Conservation (phyloP, 352 stramenopile species). For the Proteromonas lacertae region DNA sequence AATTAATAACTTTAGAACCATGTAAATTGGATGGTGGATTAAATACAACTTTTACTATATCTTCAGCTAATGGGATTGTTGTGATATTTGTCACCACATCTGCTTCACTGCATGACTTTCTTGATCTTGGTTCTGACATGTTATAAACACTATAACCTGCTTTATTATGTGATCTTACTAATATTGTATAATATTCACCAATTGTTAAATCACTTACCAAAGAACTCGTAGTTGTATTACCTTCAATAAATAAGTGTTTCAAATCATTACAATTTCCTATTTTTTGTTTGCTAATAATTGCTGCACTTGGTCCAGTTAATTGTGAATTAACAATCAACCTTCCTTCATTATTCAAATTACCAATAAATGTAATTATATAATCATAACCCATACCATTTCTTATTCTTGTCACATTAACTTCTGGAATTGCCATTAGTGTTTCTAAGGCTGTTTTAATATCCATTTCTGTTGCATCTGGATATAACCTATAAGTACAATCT, state of each 20-base stretch:
- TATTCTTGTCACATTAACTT: slow-evolving; percentile 34
- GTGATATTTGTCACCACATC: slow-evolving; percentile 6
- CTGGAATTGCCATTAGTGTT: slow-evolving; percentile 33
- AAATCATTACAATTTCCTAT: too few relatives aligned
- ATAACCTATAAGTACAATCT: slow-evolving; percentile 39
- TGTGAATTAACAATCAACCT: slow-evolving; percentile 51
- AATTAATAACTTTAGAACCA: slow-evolving; percentile 30
- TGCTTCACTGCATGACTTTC: too few relatives aligned
- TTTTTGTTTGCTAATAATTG: too few relatives aligned
- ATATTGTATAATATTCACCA: too few relatives aligned
- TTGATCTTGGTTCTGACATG: too few relatives aligned
- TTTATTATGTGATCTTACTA: too few relatives aligned
- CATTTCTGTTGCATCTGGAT: slow-evolving; percentile 34
- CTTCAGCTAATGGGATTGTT: slow-evolving; percentile 18
- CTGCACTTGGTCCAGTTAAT: too few relatives aligned
- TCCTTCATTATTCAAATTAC: slow-evolving; percentile 29
- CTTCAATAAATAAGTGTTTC: too few relatives aligned
- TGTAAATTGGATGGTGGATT: slow-evolving; percentile 18
- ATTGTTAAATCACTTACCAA: too few relatives aligned
- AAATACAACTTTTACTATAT: slow-evolving; percentile 37
- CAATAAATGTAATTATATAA: slow-evolving; percentile 66
- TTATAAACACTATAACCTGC: too few relatives aligned
- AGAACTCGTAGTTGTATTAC: too few relatives aligned
- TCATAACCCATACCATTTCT: slow-evolving; percentile 70
- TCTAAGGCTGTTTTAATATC: slow-evolving; percentile 44